Percentiles rank a stretch among this genome's conserved stretches.
phyloP scores from a whole-genome alignment of 441 rosid species.

The Melastoma candidum region DNA sequence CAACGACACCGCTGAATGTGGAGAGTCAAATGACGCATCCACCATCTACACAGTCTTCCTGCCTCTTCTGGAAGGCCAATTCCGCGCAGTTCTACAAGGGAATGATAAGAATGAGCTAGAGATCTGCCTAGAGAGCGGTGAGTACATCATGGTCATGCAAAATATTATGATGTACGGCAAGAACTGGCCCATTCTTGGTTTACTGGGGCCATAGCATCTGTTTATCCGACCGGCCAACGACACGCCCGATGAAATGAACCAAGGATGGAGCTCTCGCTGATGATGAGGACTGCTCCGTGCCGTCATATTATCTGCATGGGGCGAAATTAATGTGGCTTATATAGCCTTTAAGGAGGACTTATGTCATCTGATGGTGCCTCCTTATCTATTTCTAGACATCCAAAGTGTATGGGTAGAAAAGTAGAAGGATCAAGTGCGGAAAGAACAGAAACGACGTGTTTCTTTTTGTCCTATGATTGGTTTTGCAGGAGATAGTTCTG shows the following conservation, averaged over 20 bases:
- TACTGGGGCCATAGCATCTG: conserved; percentile 13
- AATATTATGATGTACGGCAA: conserved; percentile 14
- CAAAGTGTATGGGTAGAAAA: too few species aligned
- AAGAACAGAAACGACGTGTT: conserved; percentile 25
- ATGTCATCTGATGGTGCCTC: conserved; percentile 10
- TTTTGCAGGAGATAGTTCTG: conserved; percentile 80
- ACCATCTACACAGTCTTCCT: conserved; percentile 82
- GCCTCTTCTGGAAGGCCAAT: conserved; percentile 91
- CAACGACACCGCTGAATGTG: conserved; percentile 45
- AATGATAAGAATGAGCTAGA: conserved; percentile 74
- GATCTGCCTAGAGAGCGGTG: conserved; percentile 95
- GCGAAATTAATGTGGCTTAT: conserved; percentile 22
- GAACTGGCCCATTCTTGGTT: conserved; percentile 11
- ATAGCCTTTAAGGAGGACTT: conserved; percentile 18
- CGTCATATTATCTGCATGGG: conserved; percentile 18
- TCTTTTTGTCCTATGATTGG: conserved; percentile 26
- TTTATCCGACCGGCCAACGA: conserved; percentile 15
- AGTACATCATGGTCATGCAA: conserved; percentile 33
- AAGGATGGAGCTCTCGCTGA: conserved; percentile 27
- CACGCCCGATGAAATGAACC: conserved; percentile 14
- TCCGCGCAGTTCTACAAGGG: conserved; percentile 92
- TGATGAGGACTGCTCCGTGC: conserved; percentile 22
- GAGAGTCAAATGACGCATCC: conserved; percentile 37
- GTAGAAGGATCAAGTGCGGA: conserved; percentile 16
- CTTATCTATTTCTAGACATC: too few species aligned